A percentile compares a stretch with the other conserved stretches of the same genome.
These are phyloP conservation scores for Penicillium desertorum DNA, from an alignment of 495 filamentous ascomycete genomes.

Conservation along the genomic window DNA sequence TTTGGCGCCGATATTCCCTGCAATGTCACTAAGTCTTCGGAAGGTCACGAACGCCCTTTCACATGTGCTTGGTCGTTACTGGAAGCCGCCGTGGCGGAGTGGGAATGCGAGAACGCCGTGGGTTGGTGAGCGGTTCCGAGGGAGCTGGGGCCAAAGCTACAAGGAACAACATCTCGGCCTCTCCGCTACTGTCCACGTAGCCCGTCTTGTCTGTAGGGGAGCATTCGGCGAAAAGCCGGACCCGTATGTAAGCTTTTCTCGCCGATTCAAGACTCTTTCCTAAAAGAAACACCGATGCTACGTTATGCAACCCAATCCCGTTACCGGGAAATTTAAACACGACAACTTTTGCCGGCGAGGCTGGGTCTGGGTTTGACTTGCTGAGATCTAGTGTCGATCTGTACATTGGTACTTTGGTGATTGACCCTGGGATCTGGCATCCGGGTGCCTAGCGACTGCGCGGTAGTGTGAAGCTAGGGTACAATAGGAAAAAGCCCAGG, in stretches of 20 bases:
- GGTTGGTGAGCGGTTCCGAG: conserved; percentile 13
- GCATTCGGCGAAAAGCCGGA: conserved; percentile 1
- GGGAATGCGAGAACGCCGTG: conserved; percentile 12
- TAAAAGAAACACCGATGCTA: conserved; percentile 25
- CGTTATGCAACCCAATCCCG: conserved; percentile 33
- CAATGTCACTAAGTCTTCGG: conserved; percentile 21
- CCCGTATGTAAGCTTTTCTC: conserved; percentile 23
- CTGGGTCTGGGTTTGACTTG: conserved; percentile 6
- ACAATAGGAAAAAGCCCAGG: background rate
- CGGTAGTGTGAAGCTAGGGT: background rate
- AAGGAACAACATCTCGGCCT: background rate
- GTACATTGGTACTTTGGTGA: conserved; percentile 10
- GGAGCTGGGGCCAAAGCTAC: background rate
- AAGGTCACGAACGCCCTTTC: conserved; percentile 27
- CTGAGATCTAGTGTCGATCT: conserved; percentile 11
- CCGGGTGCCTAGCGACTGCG: background rate
- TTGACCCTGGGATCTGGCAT: conserved; percentile 5
- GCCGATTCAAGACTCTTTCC: conserved; percentile 24
- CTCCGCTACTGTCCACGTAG: conserved; percentile 6
- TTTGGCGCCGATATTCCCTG: conserved; percentile 9
- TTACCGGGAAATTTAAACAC: conserved; percentile 24
- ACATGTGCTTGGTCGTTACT: conserved; percentile 25
- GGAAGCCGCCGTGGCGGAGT: conserved; percentile 15
- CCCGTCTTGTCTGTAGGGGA: background rate
- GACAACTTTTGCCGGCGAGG: conserved; percentile 12